Conservation (phyloP, 345 rosid species). For the Pseudoturritis turrita region DNA sequence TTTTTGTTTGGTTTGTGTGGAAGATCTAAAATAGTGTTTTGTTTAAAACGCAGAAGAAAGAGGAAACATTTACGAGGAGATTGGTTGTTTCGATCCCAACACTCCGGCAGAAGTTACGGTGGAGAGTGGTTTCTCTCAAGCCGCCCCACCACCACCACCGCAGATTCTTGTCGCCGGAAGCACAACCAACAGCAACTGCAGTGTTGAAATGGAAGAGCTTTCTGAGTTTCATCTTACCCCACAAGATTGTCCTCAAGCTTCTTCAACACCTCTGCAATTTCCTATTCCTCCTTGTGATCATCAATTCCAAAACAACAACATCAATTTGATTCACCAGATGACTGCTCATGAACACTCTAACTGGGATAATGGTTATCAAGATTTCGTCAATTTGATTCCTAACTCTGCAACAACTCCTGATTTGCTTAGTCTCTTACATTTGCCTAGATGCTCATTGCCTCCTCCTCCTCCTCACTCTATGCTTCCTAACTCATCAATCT, state of each 20-base stretch:
- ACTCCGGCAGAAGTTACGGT: constrained; percentile 31
- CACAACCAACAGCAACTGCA: constrained; percentile 36
- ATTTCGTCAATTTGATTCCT: constrained; percentile 19
- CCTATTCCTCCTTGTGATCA: constrained; percentile 19
- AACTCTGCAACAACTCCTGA: constrained; percentile 46
- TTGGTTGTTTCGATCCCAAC: constrained; percentile 47
- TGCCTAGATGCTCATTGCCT: constrained; percentile 44
- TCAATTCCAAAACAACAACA: constrained; percentile 20
- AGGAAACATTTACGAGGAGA: constrained; percentile 44
- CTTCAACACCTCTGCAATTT: constrained; percentile 29
- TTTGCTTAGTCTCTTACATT: constrained; percentile 60
- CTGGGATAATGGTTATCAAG: constrained; percentile 40
- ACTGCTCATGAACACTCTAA: constrained; percentile 25
- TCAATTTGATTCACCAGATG: constrained; percentile 34
- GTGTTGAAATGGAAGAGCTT: constrained; percentile 34
- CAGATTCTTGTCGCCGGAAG: constrained; percentile 25
- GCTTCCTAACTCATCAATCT: constrained; percentile 28
- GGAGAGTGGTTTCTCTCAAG: constrained; percentile 24
- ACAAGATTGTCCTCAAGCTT: constrained; percentile 25
- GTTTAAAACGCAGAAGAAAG: neutral
- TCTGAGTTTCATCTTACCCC: constrained; percentile 36
- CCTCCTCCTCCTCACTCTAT: constrained; percentile 20
- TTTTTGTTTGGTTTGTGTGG: neutral
- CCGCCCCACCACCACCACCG: constrained; percentile 18
- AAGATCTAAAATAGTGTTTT: neutral